Conservation (phyloP, 139 green algal species). For the Coccomyxa sp. region DNA sequence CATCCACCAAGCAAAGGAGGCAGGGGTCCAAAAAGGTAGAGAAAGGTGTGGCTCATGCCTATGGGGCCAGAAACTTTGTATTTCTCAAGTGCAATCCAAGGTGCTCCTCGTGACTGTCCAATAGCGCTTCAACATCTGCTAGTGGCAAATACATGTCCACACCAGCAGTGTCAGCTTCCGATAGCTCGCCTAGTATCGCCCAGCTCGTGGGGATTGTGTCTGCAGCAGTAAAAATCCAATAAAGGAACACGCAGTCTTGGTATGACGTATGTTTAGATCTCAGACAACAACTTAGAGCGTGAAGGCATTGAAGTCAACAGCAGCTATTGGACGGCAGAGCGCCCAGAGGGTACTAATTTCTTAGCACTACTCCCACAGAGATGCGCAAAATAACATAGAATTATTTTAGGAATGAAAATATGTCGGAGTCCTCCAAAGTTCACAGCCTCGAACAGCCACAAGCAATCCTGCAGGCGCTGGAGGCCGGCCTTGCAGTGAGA, state of each 20-base stretch:
- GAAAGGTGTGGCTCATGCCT: neutral
- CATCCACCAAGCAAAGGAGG: neutral
- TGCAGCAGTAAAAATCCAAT: neutral
- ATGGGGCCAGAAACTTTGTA: neutral
- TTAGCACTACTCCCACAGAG: no score
- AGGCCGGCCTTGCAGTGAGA: no score
- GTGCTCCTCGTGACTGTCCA: neutral
- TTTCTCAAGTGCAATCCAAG: neutral
- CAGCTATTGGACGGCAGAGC: no score
- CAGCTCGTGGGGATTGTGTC: neutral
- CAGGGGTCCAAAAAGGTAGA: neutral
- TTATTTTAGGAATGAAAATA: no score
- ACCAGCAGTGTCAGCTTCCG: neutral
- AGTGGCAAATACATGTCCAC: neutral
- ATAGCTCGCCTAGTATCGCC: neutral
- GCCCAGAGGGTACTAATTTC: no score
- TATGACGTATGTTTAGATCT: neutral
- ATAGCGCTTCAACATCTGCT: neutral
- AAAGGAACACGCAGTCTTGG: neutral
- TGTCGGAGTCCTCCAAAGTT: no score
- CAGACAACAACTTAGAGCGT: neutral
- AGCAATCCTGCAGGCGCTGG: no score
- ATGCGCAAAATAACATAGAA: no score
- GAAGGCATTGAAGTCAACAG: no score
- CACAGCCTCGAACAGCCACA: no score